A percentile compares a stretch with the other conserved stretches of the same genome.
Evolutionary conservation across 2,329 filamentous ascomycete genomes (phyloP).

Genomic region (Venturia aucupariae): DNA sequence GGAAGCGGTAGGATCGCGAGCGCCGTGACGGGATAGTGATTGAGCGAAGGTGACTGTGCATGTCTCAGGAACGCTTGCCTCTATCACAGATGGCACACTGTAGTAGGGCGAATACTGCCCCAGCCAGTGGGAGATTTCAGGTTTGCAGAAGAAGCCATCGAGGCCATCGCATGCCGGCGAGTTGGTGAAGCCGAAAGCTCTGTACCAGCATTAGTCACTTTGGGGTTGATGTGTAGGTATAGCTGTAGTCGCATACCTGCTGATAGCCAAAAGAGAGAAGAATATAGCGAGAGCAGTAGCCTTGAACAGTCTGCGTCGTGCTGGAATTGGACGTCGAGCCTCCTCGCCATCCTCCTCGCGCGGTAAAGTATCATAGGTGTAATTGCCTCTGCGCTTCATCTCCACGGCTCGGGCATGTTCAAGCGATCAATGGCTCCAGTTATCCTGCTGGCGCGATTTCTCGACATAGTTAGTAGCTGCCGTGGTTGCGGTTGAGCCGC

Average conservation of each 20-base stretch:
- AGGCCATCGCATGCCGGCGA: conserved; percentile 41
- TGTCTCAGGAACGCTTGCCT: conserved; percentile 49
- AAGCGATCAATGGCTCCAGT: neutral
- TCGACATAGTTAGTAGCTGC: neutral
- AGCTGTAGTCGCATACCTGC: neutral
- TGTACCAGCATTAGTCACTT: neutral
- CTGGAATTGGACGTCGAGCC: neutral
- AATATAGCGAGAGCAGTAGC: neutral
- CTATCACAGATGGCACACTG: conserved; percentile 58
- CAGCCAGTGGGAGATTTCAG: conserved; percentile 59
- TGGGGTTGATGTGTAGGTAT: neutral
- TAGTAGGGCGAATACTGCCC: conserved; percentile 86
- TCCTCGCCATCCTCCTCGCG: neutral
- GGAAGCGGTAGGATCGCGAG: conserved; percentile 63
- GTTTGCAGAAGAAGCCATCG: conserved; percentile 54
- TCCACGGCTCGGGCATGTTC: neutral
- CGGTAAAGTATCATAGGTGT: neutral
- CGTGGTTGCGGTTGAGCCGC: neutral
- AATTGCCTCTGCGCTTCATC: neutral
- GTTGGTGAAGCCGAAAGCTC: neutral
- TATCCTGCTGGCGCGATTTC: neutral
- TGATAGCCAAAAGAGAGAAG: conserved; percentile 3
- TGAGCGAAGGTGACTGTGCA: conserved; percentile 75
- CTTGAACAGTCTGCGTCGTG: neutral
- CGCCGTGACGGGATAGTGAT: conserved; percentile 75